phyloP scores from a whole-genome alignment of 345 rosid genomes.

The Dovyalis caffra region DNA sequence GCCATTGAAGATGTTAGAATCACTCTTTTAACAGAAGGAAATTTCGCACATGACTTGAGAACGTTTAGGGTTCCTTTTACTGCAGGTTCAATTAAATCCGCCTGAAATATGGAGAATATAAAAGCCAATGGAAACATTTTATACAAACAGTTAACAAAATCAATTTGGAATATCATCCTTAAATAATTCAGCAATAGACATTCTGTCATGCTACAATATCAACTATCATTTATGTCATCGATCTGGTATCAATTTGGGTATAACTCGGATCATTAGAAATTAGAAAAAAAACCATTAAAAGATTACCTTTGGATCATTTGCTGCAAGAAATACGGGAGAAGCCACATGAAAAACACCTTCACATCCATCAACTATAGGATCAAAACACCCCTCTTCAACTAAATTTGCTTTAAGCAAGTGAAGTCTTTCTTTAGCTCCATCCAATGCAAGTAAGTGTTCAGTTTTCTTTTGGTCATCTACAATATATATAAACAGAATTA shows the following conservation, averaged over 20 bases:
- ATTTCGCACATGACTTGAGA: slow-evolving; percentile 11
- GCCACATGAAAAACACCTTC: slow-evolving; percentile 15
- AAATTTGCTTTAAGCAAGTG: slow-evolving; percentile 12
- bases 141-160: background rate
- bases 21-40: slow-evolving; percentile 8
- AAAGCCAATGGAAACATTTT: background rate
- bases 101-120: background rate
- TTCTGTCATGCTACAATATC: too few species aligned
- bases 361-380: slow-evolving; percentile 7
- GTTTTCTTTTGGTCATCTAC: slow-evolving; percentile 11
- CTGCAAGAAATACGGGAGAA: background rate
- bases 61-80: slow-evolving; percentile 18
- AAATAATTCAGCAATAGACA: too few species aligned
- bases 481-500: background rate
- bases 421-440: slow-evolving; percentile 15
- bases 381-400: slow-evolving; percentile 14
- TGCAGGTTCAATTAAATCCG: slow-evolving; percentile 13
- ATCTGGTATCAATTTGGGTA: background rate
- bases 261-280: too few species aligned
- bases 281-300: background rate
- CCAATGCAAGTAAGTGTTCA: slow-evolving; percentile 6
- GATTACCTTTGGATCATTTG: background rate
- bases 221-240: too few species aligned
- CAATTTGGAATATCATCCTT: too few species aligned
- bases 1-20: slow-evolving; percentile 15